A percentile compares a stretch with the other conserved stretches of the same genome.
These are phyloP conservation scores for Moniliella sp. DNA, from an alignment of 1,284 basidiomycete species.

Conservation along the genomic window DNA sequence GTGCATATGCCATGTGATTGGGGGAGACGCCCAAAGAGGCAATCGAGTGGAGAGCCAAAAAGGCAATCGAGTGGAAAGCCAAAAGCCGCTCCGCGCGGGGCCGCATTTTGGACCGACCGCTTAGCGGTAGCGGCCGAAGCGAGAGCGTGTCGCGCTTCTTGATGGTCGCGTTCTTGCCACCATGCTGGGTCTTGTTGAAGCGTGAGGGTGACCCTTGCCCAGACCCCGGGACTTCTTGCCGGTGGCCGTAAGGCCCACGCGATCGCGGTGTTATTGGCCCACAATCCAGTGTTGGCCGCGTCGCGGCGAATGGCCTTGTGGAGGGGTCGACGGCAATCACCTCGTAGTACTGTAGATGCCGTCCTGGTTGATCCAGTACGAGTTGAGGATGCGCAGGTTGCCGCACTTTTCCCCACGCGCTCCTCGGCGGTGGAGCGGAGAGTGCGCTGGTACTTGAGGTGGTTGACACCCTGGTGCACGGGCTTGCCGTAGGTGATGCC, in stretches of 20 bases:
- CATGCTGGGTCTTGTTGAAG: slow-evolving; percentile 61
- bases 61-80: too few relatives aligned
- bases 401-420: slow-evolving; percentile 90
- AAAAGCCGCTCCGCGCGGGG: too few relatives aligned
- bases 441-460: slow-evolving; percentile 91
- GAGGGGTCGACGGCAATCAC: slow-evolving; percentile 89
- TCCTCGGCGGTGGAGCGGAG: slow-evolving; percentile 87
- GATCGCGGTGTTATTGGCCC: slow-evolving; percentile 94
- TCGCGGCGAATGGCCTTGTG: slow-evolving; percentile 84
- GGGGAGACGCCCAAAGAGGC: too few relatives aligned
- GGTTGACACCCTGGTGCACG: slow-evolving; percentile 97
- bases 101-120: too few relatives aligned
- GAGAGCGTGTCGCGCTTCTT: slow-evolving; percentile 70
- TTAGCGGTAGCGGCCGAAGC: slow-evolving; percentile 85
- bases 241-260: slow-evolving; percentile 82
- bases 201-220: slow-evolving; percentile 86
- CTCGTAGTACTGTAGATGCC: slow-evolving; percentile 97
- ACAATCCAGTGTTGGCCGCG: slow-evolving; percentile 94
- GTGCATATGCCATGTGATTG: too few relatives aligned
- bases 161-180: slow-evolving; percentile 64
- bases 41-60: too few relatives aligned
- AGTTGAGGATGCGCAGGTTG: slow-evolving; percentile 72
- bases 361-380: slow-evolving; percentile 99
- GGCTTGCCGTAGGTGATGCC: slow-evolving; percentile 98
- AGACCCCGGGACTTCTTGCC: slow-evolving; percentile 55